Evolutionary conservation across 2,329 filamentous ascomycete species (phyloP).

Genomic region (Metarhizium humberi): DNA sequence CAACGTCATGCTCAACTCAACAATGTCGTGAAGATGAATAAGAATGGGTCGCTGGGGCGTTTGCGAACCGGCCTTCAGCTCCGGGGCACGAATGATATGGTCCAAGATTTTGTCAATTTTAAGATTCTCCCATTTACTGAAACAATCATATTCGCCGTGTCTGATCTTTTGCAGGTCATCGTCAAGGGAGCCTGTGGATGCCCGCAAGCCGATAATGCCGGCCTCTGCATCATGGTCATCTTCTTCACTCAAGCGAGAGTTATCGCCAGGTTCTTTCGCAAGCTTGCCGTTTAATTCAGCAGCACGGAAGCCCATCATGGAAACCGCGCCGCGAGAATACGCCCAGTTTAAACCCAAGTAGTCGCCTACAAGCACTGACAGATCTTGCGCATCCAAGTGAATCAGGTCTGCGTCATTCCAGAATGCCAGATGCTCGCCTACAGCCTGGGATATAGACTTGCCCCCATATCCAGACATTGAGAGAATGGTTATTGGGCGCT

Average conservation of each 20-base stretch:
- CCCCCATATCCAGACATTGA: conserved; percentile 29
- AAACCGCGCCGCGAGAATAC: conserved; percentile 36
- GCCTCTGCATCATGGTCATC: conserved; percentile 26
- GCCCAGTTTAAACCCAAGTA: conserved; percentile 57
- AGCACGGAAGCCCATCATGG: conserved; percentile 47
- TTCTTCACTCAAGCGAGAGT: conserved; percentile 19
- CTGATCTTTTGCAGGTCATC: conserved; percentile 35
- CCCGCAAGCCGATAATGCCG: conserved; percentile 19
- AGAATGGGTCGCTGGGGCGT: conserved; percentile 46
- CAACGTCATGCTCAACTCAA: conserved; percentile 61
- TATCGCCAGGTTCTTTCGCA: conserved; percentile 35
- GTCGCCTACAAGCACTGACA: conserved; percentile 59
- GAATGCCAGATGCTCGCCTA: conserved; percentile 55
- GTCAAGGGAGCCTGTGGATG: conserved; percentile 22
- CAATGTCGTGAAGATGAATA: conserved; percentile 71
- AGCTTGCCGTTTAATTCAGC: conserved; percentile 45
- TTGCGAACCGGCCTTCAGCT: conserved; percentile 23
- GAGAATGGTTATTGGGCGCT: conserved; percentile 29
- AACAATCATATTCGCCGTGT: conserved; percentile 26
- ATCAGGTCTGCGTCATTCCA: conserved; percentile 58
- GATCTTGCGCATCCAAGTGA: conserved; percentile 56
- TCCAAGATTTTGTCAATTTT: conserved; percentile 51
- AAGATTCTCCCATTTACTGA: conserved; percentile 48
- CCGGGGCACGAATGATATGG: conserved; percentile 41
- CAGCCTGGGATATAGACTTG: conserved; percentile 26